Conservation (phyloP, 129 eudicot species). For the Sambucus nigra region DNA sequence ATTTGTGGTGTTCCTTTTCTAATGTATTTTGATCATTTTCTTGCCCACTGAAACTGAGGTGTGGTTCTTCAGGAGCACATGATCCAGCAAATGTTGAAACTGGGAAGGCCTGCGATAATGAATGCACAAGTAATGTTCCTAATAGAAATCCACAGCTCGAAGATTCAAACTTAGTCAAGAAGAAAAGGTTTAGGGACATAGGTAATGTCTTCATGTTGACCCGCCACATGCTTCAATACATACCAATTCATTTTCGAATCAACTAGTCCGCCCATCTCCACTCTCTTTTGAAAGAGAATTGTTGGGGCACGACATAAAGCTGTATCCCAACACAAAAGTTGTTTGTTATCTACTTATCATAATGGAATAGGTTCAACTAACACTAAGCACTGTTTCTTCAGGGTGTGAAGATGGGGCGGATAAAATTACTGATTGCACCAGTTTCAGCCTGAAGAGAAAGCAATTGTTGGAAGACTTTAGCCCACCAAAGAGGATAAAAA, state of each 20-base stretch:
- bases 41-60: conserved; percentile 6
- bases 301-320: no score
- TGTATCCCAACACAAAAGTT: no score
- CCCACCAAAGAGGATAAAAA: conserved; percentile 38
- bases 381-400: conserved; percentile 10
- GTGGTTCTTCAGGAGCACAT: conserved; percentile 28
- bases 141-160: conserved; percentile 8
- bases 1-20: no score
- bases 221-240: background rate
- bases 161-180: conserved; percentile 18
- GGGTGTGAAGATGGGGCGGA: conserved; percentile 6
- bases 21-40: background rate
- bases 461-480: conserved; percentile 18
- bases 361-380: background rate
- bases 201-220: conserved; percentile 14
- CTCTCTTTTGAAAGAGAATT: no score
- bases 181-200: conserved; percentile 26
- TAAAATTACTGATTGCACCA: background rate
- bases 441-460: conserved; percentile 45
- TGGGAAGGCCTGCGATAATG: conserved; percentile 6
- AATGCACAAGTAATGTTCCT: conserved; percentile 1
- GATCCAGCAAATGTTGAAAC: conserved; percentile 22
- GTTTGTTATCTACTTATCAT: background rate
- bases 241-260: background rate
- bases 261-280: background rate